A percentile compares a stretch with the other conserved stretches of the same genome.
These are phyloP conservation scores for Aspergillus novoparasiticus DNA, from an alignment of 2,329 filamentous ascomycete species.

Conservation along the genomic window DNA sequence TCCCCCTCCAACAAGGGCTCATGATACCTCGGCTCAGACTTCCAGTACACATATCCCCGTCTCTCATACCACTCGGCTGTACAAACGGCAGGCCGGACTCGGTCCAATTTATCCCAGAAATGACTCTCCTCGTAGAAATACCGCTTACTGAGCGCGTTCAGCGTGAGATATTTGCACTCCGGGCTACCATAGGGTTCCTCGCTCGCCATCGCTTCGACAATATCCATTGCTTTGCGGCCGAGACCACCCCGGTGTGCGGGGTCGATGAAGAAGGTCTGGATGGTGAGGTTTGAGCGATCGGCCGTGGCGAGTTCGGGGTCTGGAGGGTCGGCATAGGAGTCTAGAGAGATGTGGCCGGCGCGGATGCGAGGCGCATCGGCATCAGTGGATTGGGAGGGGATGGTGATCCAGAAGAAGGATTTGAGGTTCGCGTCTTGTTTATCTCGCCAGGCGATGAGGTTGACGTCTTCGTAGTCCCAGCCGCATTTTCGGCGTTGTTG, in stretches of 20 bases:
- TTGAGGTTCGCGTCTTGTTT: conserved; percentile 17
- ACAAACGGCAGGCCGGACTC: conserved; percentile 16
- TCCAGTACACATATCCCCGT: conserved; percentile 31
- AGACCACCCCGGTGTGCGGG: conserved; percentile 25
- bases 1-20: conserved; percentile 14
- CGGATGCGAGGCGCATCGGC: conserved; percentile 9
- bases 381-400: neutral
- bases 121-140: conserved; percentile 25
- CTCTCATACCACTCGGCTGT: conserved; percentile 29
- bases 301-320: conserved; percentile 18
- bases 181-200: conserved; percentile 23
- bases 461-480: conserved; percentile 16
- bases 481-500: conserved; percentile 20
- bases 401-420: conserved; percentile 24
- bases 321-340: conserved; percentile 19
- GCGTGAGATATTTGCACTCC: conserved; percentile 14
- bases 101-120: conserved; percentile 16
- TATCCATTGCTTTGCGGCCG: conserved; percentile 21
- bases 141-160: conserved; percentile 25
- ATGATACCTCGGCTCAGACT: conserved; percentile 24
- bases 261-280: conserved; percentile 31
- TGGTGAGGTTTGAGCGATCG: conserved; percentile 20
- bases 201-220: conserved; percentile 23
- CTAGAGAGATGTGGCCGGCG: conserved; percentile 33
- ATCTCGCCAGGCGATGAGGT: conserved; percentile 12